Evolutionary conservation across 139 green algal species (phyloP), one percentile per base, ranked within the genome.

Genomic region (Astrephomene gubernaculifera): DNA sequence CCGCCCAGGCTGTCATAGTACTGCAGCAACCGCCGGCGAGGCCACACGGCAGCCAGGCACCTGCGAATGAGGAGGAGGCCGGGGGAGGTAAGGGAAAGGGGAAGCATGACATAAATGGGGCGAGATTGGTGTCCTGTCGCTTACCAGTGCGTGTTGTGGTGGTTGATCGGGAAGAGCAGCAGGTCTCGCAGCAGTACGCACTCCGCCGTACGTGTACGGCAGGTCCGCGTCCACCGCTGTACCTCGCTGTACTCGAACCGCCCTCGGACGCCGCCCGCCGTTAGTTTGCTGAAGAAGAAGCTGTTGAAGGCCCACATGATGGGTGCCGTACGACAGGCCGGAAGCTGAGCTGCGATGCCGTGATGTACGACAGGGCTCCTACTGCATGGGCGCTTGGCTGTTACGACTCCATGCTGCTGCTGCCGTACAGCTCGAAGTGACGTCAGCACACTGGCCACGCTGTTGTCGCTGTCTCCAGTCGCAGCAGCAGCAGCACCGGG

Each of bases 131-230:
- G n/a, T n/a, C n/a, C n/a, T n/a, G n/a, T n/a, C n/a, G n/a, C 82
- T 35, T 53, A 87, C 87, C 87, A 90, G 74, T 90, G 87, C 21
- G 44, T 74, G 74, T 86, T 86, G 57, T 36, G 6, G 36, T 86
- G 67, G 57, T 88, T 88, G 75, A 90, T 86, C n/a, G 87, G 87
- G 31, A 90, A 67, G 12, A 90, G 81, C 75, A 90, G 65, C 75
- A 90, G 75, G 43, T 90, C 68, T 2, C 80, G 60, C 5, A 8
- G 31, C 44, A 90, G 38, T 36, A 90, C 82, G 73, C 87, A 88
- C 8, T 86, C 81, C 1, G 65, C 33, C 9, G 81, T 90, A 35
- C 41, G 43, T 0, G 75, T 90, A n/a, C 41, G 53, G 1, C 4
- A 1, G 0, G 75, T 69, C 67, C 39, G 60, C 44, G 87, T 90